Evolutionary conservation across 129 eudicot genomes (phyloP), one percentile per base, ranked within the genome.

Genomic region (carrot (Daucus carota)): DNA sequence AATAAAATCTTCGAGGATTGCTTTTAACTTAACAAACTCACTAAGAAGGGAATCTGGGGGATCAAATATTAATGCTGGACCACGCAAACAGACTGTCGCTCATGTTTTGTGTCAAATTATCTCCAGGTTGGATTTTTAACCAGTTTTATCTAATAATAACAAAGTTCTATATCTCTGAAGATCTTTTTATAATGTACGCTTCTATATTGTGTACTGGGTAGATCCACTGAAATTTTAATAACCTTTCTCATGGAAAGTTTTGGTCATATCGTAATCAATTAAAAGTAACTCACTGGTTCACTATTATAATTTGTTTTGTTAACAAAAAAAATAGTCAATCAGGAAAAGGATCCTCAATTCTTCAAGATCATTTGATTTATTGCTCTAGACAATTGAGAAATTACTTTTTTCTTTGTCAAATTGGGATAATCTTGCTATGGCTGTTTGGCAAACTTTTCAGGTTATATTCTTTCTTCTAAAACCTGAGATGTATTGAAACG

Each of bases 201-300:
- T 72, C 24, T 50, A 8, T 63, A 1, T 4, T 80, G 17, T 70
- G 52, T 74, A 60, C 91, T 87, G 97, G 89, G 79, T 80, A 85
- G 84, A 74, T 86, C 78, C 80, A 76, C 82, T 81, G 81, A 78
- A 75, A 85, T 76, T 38, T 59, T 17, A 89, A 84, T 32, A 74
- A 82, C 76, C 76, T 76, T 59, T 18, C 82, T 66, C 82, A 70
- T 57, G 92, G 89, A 75, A 93, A 87, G 78, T 70, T 76, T 69
- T 74, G 82, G 42, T 73, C 84, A 60, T 81, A 83, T 72, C 84
- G 81, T 73, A 83, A 73, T 76, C 92, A 80, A 71, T 20, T 80
- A 67, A 87, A 83, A 75, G 83, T 43, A 74, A 59, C 85, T 59
- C 77, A 78, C 89, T 41, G 85, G 69, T 42, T n/a, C n/a, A n/a